Evolutionary conservation across 2,329 filamentous ascomycete genomes (phyloP), one percentile per base, ranked within the genome.

Genomic region (Mycosphaerella arachidis): DNA sequence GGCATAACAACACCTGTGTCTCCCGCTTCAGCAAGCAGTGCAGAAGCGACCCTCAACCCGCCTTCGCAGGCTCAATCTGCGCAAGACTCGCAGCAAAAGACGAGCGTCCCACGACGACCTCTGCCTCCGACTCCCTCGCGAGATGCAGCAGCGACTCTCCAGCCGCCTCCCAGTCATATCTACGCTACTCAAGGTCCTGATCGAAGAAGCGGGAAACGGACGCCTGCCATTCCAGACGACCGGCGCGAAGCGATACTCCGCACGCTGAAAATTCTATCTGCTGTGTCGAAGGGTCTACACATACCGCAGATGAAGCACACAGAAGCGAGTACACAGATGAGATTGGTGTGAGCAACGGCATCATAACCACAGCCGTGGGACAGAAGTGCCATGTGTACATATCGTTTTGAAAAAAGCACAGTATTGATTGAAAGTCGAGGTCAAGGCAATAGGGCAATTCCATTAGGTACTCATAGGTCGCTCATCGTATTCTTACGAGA

Each of bases 161-260:
- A 33, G 29, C 20, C 13, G 12, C 50, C 51, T 13, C 50, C 50
- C 27, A 55, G 50, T 20, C 30, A 31, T 3, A 52, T 35, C n/a
- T 52, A 52, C 50, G 30, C 50, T 13, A 50, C 31, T 12, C 48
- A 57, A 31, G 24, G 18, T 6, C 57, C 20, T 18, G 7, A 46
- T 37, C 31, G 48, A 31, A n/a, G 9, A n/a, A 27, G 43, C 45
- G 1, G 27, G 56, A 35, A 20, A 30, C 60, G 31, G 35, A 35
- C 50, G 29, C 27, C 50, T 12, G 10, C 51, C 29, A 18, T 35
- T 13, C n/a, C 33, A 9, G 29, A 56, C 12, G 64, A 67, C 18
- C 61, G 63, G 12, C 55, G 61, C n/a, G 64, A 66, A 31, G 66
- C 66, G 6, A 66, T 67, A 18, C 59, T 65, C 10, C 60, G 61